Percentiles rank a stretch among this genome's conserved stretches.
Evolutionary conservation across 2,329 filamentous ascomycete species (phyloP).

Genomic region (Mycogone perniciosa): DNA sequence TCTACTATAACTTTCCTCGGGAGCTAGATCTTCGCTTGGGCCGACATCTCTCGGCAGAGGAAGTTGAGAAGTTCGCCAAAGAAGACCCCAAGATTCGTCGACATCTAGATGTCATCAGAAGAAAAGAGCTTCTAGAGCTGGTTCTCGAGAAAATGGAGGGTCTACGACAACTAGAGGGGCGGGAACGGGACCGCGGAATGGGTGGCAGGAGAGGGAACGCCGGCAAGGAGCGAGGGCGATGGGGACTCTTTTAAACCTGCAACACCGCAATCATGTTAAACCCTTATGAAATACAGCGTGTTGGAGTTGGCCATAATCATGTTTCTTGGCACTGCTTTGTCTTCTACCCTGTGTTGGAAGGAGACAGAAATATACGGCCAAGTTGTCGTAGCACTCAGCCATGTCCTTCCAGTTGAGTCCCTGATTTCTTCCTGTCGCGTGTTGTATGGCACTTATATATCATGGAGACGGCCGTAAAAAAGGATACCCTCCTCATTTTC

Average conservation of each 20-base stretch:
- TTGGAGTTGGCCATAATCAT: not conserved
- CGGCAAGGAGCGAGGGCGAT: slow-evolving; percentile 39
- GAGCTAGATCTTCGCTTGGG: slow-evolving; percentile 85
- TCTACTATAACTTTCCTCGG: slow-evolving; percentile 95
- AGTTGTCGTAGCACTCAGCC: too few species aligned
- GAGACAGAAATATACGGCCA: too few species aligned
- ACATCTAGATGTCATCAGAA: slow-evolving; percentile 84
- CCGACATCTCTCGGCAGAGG: slow-evolving; percentile 66
- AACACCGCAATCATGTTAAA: not conserved
- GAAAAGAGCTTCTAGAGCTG: slow-evolving; percentile 88
- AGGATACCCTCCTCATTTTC: slow-evolving; percentile 3
- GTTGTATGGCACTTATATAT: not conserved
- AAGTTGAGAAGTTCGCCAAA: slow-evolving; percentile 84
- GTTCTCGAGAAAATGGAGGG: slow-evolving; percentile 96
- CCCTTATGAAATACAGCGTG: not conserved
- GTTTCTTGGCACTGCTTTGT: too few species aligned
- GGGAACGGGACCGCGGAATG: slow-evolving; percentile 50
- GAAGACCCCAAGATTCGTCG: slow-evolving; percentile 86
- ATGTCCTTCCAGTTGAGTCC: too few species aligned
- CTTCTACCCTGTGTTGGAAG: too few species aligned
- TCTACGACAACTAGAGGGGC: slow-evolving; percentile 72
- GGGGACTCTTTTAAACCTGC: slow-evolving; percentile 42
- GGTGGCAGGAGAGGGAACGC: slow-evolving; percentile 20
- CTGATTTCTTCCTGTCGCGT: too few species aligned
- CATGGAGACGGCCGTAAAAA: not conserved